Percentiles rank a stretch among this genome's conserved stretches.
phyloP scores from a whole-genome alignment of 495 filamentous ascomycete genomes.

The Aspergillus carlsbadensis region DNA sequence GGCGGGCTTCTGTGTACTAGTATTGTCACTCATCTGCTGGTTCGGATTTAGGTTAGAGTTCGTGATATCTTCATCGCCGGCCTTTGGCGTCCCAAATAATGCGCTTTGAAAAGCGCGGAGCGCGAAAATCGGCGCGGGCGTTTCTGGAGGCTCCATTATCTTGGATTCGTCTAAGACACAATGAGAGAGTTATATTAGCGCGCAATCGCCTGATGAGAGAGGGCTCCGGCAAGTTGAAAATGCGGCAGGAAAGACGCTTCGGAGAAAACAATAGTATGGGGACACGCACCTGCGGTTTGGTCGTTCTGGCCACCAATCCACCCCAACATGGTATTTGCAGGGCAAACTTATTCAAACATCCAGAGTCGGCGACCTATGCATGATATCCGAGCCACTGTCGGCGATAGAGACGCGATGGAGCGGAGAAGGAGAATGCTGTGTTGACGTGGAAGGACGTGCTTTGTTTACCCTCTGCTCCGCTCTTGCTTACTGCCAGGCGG shows the following conservation, averaged over 20 bases:
- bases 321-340: conserved; percentile 30
- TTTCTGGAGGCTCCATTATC: conserved; percentile 71
- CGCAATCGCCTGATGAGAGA: conserved; percentile 9
- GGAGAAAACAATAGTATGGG: conserved; percentile 13
- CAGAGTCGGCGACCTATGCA: conserved; percentile 13
- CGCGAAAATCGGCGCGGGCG: conserved; percentile 91
- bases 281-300: conserved; percentile 28
- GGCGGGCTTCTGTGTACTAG: conserved; percentile 20
- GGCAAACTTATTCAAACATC: conserved; percentile 14
- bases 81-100: conserved; percentile 81
- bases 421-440: conserved; percentile 6
- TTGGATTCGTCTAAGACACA: conserved; percentile 34
- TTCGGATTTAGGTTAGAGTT: conserved; percentile 20
- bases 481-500: conserved; percentile 18
- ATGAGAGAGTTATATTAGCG: conserved; percentile 20
- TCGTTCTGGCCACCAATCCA: conserved; percentile 31
- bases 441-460: conserved; percentile 34
- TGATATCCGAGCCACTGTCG: conserved; percentile 21
- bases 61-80: conserved; percentile 35
- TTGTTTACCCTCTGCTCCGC: conserved; percentile 28
- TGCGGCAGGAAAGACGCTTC: conserved; percentile 2
- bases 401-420: not conserved
- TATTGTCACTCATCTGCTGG: conserved; percentile 23
- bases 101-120: conserved; percentile 89
- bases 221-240: not conserved